A percentile compares a stretch with the other conserved stretches of the same genome.
These are phyloP conservation scores for Moniliella sp. DNA, from an alignment of 1,284 basidiomycete species.

Conservation along the genomic window DNA sequence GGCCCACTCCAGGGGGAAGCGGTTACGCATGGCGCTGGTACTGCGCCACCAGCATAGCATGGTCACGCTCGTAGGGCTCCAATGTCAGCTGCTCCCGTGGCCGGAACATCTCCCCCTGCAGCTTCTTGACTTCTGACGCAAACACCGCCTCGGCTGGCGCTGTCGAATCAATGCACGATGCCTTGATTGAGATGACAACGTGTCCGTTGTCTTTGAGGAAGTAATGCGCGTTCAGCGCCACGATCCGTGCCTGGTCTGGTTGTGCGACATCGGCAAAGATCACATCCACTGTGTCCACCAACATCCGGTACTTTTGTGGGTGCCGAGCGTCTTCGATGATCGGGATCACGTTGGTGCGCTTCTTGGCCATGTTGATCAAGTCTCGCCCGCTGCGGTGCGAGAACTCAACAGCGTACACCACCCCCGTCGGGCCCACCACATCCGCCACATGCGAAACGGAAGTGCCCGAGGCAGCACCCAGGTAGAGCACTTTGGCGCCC, in stretches of 20 bases:
- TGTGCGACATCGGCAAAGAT: constrained; percentile 88
- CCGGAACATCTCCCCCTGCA: constrained; percentile 70
- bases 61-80: constrained; percentile 35
- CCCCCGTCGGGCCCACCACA: constrained; percentile 85
- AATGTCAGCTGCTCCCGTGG: constrained; percentile 74
- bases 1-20: no score
- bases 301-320: constrained; percentile 37
- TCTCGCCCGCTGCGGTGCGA: constrained; percentile 87
- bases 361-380: constrained; percentile 97
- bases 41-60: constrained; percentile 30
- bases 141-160: constrained; percentile 73
- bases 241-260: constrained; percentile 69
- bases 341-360: constrained; percentile 94
- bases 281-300: constrained; percentile 26
- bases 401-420: constrained; percentile 96
- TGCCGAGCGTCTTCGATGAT: constrained; percentile 94
- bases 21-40: constrained; percentile 28
- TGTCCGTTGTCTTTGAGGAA: constrained; percentile 90
- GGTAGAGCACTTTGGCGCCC: constrained; percentile 85
- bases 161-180: constrained; percentile 93
- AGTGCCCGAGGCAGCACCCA: constrained; percentile 85
- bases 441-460: constrained; percentile 96
- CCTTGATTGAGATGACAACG: constrained; percentile 92
- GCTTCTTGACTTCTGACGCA: constrained; percentile 61
- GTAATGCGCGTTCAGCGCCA: constrained; percentile 72